A percentile compares a stretch with the other conserved stretches of the same genome.
These are phyloP conservation scores for Calycina herbarum DNA, from an alignment of 2,329 filamentous ascomycete genomes.

Conservation along the genomic window DNA sequence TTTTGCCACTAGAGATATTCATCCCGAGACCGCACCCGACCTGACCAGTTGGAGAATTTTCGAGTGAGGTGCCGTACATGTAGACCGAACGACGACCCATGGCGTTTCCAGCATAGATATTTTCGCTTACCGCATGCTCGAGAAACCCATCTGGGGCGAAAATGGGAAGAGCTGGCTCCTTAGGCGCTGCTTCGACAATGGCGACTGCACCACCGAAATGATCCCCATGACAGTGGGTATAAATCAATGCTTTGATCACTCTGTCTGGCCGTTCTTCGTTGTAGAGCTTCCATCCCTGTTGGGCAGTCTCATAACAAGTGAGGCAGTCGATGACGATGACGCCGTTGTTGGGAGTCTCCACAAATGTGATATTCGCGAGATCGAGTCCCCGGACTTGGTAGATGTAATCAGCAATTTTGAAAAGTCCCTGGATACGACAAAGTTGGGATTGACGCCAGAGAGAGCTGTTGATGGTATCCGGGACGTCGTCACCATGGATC, in stretches of 20 bases:
- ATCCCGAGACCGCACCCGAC: slow-evolving; percentile 43
- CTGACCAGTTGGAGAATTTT: slow-evolving; percentile 36
- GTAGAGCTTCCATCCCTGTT: slow-evolving; percentile 40
- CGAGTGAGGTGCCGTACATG: slow-evolving; percentile 43
- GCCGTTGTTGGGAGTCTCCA: slow-evolving; percentile 39
- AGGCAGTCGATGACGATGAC: slow-evolving; percentile 44
- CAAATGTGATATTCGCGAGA: slow-evolving; percentile 44
- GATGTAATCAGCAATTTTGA: slow-evolving; percentile 38
- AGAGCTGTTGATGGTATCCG: slow-evolving; percentile 34
- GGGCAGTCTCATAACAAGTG: slow-evolving; percentile 40
- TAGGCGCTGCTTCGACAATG: slow-evolving; percentile 24
- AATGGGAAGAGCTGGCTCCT: slow-evolving; percentile 7
- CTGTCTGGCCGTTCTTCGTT: slow-evolving; percentile 30
- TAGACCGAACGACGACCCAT: slow-evolving; percentile 42
- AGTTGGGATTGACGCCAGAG: slow-evolving; percentile 42
- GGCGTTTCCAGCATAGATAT: slow-evolving; percentile 41
- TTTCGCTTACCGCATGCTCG: slow-evolving; percentile 42
- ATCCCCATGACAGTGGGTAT: slow-evolving; percentile 44
- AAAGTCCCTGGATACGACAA: slow-evolving; percentile 39
- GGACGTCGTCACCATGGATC: slow-evolving; percentile 31
- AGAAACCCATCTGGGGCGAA: slow-evolving; percentile 43
- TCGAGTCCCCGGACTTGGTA: slow-evolving; percentile 45
- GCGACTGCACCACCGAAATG: slow-evolving; percentile 40
- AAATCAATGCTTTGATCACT: slow-evolving; percentile 41
- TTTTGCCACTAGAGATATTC: slow-evolving; percentile 35